Evolutionary conservation across 305 asterid species (phyloP).

Genomic region (Galium porrigens): DNA sequence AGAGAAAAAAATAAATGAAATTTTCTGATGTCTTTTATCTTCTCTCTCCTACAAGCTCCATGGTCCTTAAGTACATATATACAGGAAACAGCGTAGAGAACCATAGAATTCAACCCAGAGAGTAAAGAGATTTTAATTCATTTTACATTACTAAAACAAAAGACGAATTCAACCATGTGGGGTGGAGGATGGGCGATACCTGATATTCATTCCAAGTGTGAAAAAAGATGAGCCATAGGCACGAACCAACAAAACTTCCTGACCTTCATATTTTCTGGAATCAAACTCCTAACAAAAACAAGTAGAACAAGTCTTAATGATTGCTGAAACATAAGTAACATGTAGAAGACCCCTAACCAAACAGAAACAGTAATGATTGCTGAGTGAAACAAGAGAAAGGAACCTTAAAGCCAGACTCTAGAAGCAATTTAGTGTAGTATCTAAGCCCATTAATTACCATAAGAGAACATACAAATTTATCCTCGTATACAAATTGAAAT

Average conservation of each 20-base stretch:
- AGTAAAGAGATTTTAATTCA: background rate
- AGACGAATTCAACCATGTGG: background rate
- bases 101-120: background rate
- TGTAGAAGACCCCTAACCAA: background rate
- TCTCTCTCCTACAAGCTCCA: background rate
- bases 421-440: background rate
- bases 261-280: conserved; percentile 48
- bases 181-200: conserved; percentile 30
- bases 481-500: background rate
- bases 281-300: conserved; percentile 29
- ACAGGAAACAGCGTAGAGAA: too few species aligned
- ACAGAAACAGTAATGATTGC: background rate
- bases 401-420: background rate
- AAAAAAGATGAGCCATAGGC: conserved; percentile 89
- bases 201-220: conserved; percentile 86
- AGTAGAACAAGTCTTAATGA: conserved; percentile 8
- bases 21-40: background rate
- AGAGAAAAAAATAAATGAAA: background rate
- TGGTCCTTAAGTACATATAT: too few species aligned
- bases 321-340: background rate
- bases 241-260: conserved; percentile 70
- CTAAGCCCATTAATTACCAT: background rate
- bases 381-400: background rate
- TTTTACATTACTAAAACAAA: background rate
- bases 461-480: background rate